A percentile compares a stretch with the other conserved stretches of the same genome.
phyloP scores from a whole-genome alignment of 495 filamentous ascomycete genomes.

The Daldinia vernicosa region DNA sequence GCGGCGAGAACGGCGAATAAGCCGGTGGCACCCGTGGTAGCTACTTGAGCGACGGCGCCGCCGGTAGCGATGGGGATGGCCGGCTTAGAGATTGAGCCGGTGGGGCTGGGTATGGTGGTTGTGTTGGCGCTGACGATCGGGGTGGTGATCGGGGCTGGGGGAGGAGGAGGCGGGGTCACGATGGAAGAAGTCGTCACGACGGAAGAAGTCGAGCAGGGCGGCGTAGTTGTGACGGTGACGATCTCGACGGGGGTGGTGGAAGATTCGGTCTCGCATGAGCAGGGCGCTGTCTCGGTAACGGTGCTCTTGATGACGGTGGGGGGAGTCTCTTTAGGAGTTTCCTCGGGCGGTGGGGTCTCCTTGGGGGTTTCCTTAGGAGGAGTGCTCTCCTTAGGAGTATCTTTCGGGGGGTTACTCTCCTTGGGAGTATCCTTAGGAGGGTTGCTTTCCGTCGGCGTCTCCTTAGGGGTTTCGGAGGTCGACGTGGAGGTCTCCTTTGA shows the following conservation, averaged over 20 bases:
- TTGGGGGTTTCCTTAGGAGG: not conserved
- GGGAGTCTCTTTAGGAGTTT: not conserved
- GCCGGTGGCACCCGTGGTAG: slow-evolving; percentile 17
- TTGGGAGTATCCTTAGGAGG: not conserved
- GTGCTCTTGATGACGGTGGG: not conserved
- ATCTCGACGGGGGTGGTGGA: slow-evolving; percentile 8
- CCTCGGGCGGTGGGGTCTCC: not conserved
- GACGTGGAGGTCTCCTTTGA: not conserved
- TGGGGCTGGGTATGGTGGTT: slow-evolving; percentile 22
- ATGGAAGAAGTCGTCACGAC: not conserved
- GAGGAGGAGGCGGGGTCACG: not conserved
- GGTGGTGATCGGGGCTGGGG: not conserved
- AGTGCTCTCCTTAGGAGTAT: not conserved
- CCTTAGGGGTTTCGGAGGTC: not conserved
- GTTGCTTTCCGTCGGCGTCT: not conserved
- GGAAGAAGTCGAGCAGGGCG: slow-evolving; percentile 1
- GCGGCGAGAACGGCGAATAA: slow-evolving; percentile 26
- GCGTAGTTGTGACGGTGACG: not conserved
- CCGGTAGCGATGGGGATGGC: slow-evolving; percentile 43
- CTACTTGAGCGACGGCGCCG: slow-evolving; percentile 43
- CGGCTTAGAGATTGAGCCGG: slow-evolving; percentile 31
- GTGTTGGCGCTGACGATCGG: slow-evolving; percentile 28
- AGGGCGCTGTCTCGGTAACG: not conserved
- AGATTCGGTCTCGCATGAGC: not conserved
- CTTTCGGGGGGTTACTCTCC: not conserved